Evolutionary conservation across 345 rosid species (phyloP).

Genomic region (Eucalyptus regnans): DNA sequence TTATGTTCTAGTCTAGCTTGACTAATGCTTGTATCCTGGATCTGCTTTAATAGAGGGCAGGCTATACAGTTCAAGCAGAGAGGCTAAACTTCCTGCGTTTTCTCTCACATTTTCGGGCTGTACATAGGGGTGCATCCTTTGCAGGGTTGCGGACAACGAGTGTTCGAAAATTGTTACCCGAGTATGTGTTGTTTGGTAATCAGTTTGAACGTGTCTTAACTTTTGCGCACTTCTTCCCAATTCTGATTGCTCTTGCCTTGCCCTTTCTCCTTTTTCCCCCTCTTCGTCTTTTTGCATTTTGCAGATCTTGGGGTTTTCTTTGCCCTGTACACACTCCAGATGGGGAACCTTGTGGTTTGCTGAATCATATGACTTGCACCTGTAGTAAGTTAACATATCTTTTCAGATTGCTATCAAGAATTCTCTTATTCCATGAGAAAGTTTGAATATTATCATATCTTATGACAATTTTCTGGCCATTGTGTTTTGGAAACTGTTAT

Average conservation of each 20-base stretch:
- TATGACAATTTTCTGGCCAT: background rate
- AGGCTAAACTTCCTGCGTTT: constrained; percentile 90
- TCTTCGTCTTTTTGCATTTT: background rate
- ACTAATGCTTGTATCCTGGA: background rate
- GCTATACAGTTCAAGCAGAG: constrained; percentile 96
- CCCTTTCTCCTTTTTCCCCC: background rate
- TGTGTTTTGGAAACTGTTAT: background rate
- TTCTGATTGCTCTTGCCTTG: background rate
- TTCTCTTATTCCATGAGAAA: background rate
- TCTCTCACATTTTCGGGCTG: constrained; percentile 86
- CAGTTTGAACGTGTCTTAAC: background rate
- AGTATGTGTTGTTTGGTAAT: constrained; percentile 31
- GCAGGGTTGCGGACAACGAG: constrained; percentile 96
- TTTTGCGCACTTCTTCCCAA: background rate
- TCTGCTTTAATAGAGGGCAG: constrained; percentile 57
- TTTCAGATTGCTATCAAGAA: background rate
- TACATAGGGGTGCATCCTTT: constrained; percentile 95
- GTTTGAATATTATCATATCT: background rate
- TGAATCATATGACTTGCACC: constrained; percentile 82
- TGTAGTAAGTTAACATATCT: constrained; percentile 46
- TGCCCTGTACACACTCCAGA: constrained; percentile 99
- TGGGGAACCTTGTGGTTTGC: constrained; percentile 96
- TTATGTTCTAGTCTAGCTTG: background rate
- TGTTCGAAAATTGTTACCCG: constrained; percentile 93
- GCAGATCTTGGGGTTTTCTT: constrained; percentile 98